These are phyloP conservation scores for Raphanus raphanistrum DNA, from an alignment of 345 rosid species.

Conservation along the genomic window DNA sequence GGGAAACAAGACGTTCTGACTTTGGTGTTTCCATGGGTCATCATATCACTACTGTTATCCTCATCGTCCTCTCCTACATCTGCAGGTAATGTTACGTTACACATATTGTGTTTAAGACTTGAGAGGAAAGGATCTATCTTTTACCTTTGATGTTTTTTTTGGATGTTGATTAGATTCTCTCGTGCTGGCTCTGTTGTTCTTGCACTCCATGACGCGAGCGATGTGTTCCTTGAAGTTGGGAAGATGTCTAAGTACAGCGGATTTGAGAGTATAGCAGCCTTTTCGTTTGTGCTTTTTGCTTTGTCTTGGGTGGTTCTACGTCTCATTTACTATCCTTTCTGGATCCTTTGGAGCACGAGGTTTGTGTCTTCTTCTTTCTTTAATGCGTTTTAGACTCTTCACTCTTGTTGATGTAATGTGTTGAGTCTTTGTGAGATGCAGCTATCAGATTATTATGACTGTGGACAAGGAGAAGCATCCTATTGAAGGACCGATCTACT, in stretches of 20 bases:
- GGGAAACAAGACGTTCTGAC: slow-evolving; percentile 99
- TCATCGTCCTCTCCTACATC: slow-evolving; percentile 82
- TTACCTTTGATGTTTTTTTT: neutral
- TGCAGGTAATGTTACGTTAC: slow-evolving; percentile 48
- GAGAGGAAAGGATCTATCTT: neutral
- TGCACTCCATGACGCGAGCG: slow-evolving; percentile 96
- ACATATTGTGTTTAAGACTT: neutral
- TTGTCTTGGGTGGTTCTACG: slow-evolving; percentile 88
- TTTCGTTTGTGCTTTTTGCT: slow-evolving; percentile 76
- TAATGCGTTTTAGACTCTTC: neutral
- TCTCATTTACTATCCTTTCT: slow-evolving; percentile 89
- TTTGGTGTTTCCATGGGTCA: slow-evolving; percentile 98
- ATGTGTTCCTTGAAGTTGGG: slow-evolving; percentile 89
- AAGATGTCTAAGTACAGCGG: slow-evolving; percentile 94
- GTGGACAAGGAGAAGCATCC: slow-evolving; percentile 69
- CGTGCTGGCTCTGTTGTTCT: slow-evolving; percentile 91
- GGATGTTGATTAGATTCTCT: slow-evolving; percentile 58
- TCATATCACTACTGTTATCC: slow-evolving; percentile 81
- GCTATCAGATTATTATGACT: slow-evolving; percentile 74
- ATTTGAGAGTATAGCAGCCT: slow-evolving; percentile 74
- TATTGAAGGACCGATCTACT: slow-evolving; percentile 68
- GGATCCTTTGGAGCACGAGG: slow-evolving; percentile 99
- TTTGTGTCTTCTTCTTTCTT: slow-evolving; percentile 38
- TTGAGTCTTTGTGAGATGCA: slow-evolving; percentile 32
- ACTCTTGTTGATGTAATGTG: neutral